Conservation (phyloP, 306 rosid genomes). For the Fragaria vesca region DNA sequence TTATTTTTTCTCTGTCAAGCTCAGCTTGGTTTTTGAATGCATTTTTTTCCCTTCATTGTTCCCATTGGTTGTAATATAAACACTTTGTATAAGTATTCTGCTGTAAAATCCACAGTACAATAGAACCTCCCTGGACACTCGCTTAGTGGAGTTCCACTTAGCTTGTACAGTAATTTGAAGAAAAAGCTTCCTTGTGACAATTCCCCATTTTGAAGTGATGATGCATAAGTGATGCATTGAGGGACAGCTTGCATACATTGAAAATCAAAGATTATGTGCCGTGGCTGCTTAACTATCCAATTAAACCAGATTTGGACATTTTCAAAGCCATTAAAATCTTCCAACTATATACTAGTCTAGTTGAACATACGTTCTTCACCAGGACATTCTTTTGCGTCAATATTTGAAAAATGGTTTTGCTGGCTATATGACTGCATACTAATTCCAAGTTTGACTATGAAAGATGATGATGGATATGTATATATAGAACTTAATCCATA, state of each 20-base stretch:
- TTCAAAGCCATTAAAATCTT: neutral
- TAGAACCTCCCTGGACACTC: constrained; percentile 21
- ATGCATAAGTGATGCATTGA: neutral
- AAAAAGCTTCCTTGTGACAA: neutral
- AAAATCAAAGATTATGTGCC: neutral
- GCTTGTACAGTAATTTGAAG: constrained; percentile 49
- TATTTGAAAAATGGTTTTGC: neutral
- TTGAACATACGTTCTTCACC: neutral
- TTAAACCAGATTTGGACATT: neutral
- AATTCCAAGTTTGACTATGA: neutral
- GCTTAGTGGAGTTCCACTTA: constrained; percentile 34
- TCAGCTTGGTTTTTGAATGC: constrained; percentile 32
- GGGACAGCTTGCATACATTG: neutral
- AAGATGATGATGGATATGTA: neutral
- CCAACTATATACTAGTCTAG: neutral
- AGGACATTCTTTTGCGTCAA: neutral
- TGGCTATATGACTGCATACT: neutral
- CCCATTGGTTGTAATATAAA: constrained; percentile 42
- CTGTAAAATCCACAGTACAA: constrained; percentile 27
- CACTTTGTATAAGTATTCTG: constrained; percentile 33
- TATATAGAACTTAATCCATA: neutral
- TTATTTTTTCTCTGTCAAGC: constrained; percentile 10
- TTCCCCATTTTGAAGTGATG: neutral
- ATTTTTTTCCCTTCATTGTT: constrained; percentile 22
- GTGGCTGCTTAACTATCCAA: neutral